Percentiles rank a stretch among this genome's conserved stretches.
phyloP scores from a whole-genome alignment of 306 rosid species.

The Cercis canadensis region DNA sequence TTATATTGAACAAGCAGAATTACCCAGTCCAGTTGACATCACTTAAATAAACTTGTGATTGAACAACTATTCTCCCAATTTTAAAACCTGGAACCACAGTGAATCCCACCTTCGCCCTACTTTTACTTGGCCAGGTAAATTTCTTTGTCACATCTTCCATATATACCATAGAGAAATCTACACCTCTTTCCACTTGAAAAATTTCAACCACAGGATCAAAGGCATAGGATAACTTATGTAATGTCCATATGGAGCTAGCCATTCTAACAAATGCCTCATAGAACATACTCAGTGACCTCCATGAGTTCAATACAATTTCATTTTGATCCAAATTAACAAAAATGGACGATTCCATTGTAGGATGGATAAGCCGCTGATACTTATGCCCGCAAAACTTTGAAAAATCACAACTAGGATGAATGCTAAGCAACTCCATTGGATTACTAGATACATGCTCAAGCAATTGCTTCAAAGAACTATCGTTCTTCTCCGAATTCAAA shows the following conservation, averaged over 20 bases:
- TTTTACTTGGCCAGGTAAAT: conserved; percentile 58
- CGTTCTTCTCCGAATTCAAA: conserved; percentile 41
- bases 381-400: conserved; percentile 82
- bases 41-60: conserved; percentile 79
- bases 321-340: conserved; percentile 73
- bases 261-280: conserved; percentile 85
- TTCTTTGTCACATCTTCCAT: conserved; percentile 89
- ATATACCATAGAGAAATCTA: conserved; percentile 80
- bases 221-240: conserved; percentile 80
- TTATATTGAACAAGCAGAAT: conserved; percentile 27
- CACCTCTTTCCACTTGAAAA: conserved; percentile 83
- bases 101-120: conserved; percentile 79
- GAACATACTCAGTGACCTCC: conserved; percentile 89
- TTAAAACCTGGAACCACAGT: conserved; percentile 94
- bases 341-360: conserved; percentile 85
- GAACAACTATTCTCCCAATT: conserved; percentile 73
- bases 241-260: conserved; percentile 91
- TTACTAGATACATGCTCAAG: conserved; percentile 93
- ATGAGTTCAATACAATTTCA: conserved; percentile 71
- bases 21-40: conserved; percentile 53
- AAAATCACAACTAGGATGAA: conserved; percentile 65
- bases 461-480: conserved; percentile 63
- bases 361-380: conserved; percentile 84
- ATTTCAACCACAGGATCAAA: conserved; percentile 82
- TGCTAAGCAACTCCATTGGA: conserved; percentile 81